These are phyloP conservation scores for Lodderomyces theae DNA, from an alignment of 1,139 yeast genomes.

Conservation along the genomic window DNA sequence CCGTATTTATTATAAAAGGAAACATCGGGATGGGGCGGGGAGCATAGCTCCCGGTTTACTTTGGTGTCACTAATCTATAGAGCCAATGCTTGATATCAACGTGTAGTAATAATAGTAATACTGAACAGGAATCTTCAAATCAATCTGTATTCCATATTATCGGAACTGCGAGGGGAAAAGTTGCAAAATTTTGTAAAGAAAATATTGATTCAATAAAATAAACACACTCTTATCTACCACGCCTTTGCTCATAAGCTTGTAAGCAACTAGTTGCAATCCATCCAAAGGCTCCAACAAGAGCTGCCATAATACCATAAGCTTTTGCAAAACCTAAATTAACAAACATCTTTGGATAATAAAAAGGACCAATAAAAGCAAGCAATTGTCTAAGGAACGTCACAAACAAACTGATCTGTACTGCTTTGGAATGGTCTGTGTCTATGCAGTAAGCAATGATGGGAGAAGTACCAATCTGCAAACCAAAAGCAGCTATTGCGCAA, in stretches of 20 bases:
- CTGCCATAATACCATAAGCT: conserved; percentile 19
- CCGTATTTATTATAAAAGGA: no score
- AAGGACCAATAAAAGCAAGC: conserved; percentile 21
- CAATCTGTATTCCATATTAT: no score
- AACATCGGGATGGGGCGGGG: no score
- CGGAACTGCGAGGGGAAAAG: no score
- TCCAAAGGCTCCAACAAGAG: conserved; percentile 13
- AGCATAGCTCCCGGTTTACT: no score
- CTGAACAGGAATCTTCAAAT: no score
- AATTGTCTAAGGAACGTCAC: conserved; percentile 18
- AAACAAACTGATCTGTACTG: conserved; percentile 17
- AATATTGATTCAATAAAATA: no score
- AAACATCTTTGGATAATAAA: conserved; percentile 20
- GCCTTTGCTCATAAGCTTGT: conserved; percentile 1
- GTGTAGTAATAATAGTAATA: no score
- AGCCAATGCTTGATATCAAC: no score
- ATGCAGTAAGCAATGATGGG: conserved; percentile 19
- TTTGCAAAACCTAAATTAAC: conserved; percentile 16
- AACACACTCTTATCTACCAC: conserved; percentile 3
- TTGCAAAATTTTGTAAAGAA: no score
- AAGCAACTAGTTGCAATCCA: conserved; percentile 6
- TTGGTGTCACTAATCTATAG: no score
- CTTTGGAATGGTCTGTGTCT: conserved; percentile 14
- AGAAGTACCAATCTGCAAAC: conserved; percentile 20
- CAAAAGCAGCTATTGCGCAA: conserved; percentile 17